Base-by-base conservation (phyloP, 345 rosid genomes). In the Angophora floribunda region DNA sequence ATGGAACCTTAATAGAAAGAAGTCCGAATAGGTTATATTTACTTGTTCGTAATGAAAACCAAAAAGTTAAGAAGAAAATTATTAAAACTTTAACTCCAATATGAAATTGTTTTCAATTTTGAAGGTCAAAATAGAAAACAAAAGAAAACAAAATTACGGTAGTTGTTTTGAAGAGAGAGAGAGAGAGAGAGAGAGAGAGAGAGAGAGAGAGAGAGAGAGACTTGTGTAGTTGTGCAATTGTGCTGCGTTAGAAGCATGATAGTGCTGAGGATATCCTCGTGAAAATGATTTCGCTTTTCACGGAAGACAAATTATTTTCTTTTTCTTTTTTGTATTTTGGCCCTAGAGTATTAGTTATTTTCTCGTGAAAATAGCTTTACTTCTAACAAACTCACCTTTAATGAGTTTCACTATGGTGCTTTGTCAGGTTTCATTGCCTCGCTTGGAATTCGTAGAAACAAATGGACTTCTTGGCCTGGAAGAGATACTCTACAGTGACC, bases 221-320 rank as follows among this genome's bases (percentile, higher is more conserved):
- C 41, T 36, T 36, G 41, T 36, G 41, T 4, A 36, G 41, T 2
- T 1, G 12, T 8, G 1, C 0, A 55, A 0, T 55, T 21, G 61
- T 7, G 59, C 7, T 3, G 11, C 61, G 21, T 7, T 8, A 0
- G 3, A 2, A 0, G 5, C 28, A 8, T 21, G 61, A 55, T 55
- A 55, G 12, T 0, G 0, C 2, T 9, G 61, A 55, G 10, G 26
- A 21, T 21, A 3, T 55, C 61, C 5, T 21, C 26, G 22, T 55
- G 26, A 55, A 1, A 55, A 55, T 55, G 61, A 55, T 55, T 55
- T 55, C 1, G 0, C 61, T 55, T 55, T 17, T 55, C 11, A 55
- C 5, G 0, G 4, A 55, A 55, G 28, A 55, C 26, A 8, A 53
- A 7, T 53, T 53, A 0, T 0, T 8, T 7, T 55, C 1, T 55